Conservation (phyloP, 768 basidiomycete genomes). For the Megacollybia marginata region DNA sequence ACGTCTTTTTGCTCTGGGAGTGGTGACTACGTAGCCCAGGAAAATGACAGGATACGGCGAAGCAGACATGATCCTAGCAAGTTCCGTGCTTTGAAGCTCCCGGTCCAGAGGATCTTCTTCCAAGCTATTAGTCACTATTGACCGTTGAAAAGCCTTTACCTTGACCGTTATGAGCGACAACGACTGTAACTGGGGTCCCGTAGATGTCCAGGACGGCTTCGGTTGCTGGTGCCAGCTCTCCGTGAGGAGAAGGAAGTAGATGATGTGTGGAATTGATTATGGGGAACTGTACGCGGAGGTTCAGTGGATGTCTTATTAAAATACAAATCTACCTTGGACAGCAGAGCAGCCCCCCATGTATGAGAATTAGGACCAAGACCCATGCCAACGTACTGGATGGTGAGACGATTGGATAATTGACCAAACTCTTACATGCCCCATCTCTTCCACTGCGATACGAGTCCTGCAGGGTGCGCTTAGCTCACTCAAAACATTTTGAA, state of each 20-base stretch:
- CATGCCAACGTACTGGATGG: conserved; percentile 69
- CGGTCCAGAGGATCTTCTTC: conserved; percentile 83
- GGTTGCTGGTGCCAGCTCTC: conserved; percentile 86
- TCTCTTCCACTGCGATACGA: conserved; percentile 65
- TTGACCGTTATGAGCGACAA: conserved; percentile 92
- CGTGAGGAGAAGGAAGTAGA: conserved; percentile 77
- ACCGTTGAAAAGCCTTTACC: conserved; percentile 32
- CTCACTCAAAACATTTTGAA: neutral
- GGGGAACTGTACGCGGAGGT: conserved; percentile 53
- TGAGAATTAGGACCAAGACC: conserved; percentile 86
- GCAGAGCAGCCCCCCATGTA: conserved; percentile 81
- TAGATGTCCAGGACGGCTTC: conserved; percentile 78
- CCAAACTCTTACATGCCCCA: conserved; percentile 55
- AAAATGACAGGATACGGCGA: conserved; percentile 70
- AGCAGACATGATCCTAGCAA: conserved; percentile 72
- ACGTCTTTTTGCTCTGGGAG: conserved; percentile 59
- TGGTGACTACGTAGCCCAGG: conserved; percentile 75
- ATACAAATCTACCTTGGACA: conserved; percentile 55
- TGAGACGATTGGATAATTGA: conserved; percentile 1
- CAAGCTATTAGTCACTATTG: neutral
- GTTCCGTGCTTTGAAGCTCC: conserved; percentile 73
- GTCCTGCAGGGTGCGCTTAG: conserved; percentile 38
- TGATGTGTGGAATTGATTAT: conserved; percentile 84
- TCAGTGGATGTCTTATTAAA: neutral
- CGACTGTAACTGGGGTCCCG: conserved; percentile 69